These are phyloP conservation scores for Cercophora scortea DNA, from an alignment of 495 filamentous ascomycete genomes.

Conservation along the genomic window DNA sequence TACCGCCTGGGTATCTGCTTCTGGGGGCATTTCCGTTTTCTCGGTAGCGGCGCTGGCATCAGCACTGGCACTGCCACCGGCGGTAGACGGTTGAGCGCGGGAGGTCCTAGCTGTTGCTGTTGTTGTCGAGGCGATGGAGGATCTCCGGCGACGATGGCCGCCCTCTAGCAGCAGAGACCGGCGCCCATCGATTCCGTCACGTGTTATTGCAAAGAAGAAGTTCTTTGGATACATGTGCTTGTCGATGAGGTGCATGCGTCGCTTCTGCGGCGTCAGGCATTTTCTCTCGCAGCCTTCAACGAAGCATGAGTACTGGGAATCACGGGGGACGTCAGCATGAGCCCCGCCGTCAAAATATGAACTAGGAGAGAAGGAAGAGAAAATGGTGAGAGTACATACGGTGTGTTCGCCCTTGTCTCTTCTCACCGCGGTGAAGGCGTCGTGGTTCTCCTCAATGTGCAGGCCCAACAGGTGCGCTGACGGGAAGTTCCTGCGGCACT, in stretches of 20 bases:
- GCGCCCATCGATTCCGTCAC: constrained; percentile 79
- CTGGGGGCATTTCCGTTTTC: neutral
- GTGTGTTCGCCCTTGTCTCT: constrained; percentile 79
- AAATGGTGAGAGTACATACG: constrained; percentile 43
- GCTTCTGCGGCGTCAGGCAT: constrained; percentile 76
- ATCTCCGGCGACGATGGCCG: constrained; percentile 40
- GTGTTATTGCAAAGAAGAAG: constrained; percentile 85
- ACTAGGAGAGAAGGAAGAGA: neutral
- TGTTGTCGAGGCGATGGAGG: constrained; percentile 24
- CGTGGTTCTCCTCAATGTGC: constrained; percentile 91
- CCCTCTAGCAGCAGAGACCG: constrained; percentile 62
- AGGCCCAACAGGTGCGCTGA: constrained; percentile 63
- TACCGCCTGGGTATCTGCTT: neutral
- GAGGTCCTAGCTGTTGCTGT: constrained; percentile 6
- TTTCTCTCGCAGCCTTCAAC: constrained; percentile 80
- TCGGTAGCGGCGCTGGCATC: neutral
- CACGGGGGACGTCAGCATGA: too few species aligned
- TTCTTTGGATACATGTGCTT: constrained; percentile 91
- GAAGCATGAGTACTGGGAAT: constrained; percentile 70
- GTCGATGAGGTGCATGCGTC: constrained; percentile 79
- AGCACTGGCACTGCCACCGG: neutral
- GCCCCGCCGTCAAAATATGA: too few species aligned
- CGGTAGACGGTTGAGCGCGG: constrained; percentile 1
- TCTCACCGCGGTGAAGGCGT: constrained; percentile 62
- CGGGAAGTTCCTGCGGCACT: constrained; percentile 74